Evolutionary conservation across 306 rosid genomes (phyloP).

Genomic region (Medicago arabica): DNA sequence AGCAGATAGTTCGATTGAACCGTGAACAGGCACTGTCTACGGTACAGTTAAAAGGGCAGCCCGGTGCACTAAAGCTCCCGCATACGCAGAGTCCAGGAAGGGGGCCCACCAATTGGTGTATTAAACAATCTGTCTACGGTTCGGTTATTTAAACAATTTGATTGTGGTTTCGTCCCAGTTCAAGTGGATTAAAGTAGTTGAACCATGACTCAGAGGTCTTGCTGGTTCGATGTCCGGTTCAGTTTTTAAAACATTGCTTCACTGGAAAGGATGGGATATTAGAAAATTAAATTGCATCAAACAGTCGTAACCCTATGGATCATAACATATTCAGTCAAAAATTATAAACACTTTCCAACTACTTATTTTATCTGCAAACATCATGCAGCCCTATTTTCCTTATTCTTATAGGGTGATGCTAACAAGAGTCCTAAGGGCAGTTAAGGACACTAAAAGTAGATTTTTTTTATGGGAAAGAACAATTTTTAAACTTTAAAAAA

Average conservation of each 20-base stretch:
- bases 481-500: no score
- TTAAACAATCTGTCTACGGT: not conserved
- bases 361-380: conserved; percentile 33
- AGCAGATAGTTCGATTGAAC: not conserved
- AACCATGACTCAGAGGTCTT: not conserved
- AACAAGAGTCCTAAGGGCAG: no score
- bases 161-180: not conserved
- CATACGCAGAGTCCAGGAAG: no score
- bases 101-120: no score
- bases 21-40: not conserved
- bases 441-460: no score
- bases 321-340: conserved; percentile 23
- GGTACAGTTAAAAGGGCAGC: not conserved
- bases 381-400: conserved; percentile 31
- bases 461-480: no score
- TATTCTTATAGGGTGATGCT: not conserved
- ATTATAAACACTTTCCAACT: conserved; percentile 28
- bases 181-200: not conserved
- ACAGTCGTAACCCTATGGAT: conserved; percentile 7
- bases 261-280: conserved; percentile 17
- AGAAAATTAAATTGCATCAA: not conserved
- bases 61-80: no score
- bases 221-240: not conserved
- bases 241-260: not conserved
- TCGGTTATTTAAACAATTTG: not conserved